A percentile compares a stretch with the other conserved stretches of the same genome.
phyloP scores from a whole-genome alignment of 805 yeast species.

The Spathaspora girioi region DNA sequence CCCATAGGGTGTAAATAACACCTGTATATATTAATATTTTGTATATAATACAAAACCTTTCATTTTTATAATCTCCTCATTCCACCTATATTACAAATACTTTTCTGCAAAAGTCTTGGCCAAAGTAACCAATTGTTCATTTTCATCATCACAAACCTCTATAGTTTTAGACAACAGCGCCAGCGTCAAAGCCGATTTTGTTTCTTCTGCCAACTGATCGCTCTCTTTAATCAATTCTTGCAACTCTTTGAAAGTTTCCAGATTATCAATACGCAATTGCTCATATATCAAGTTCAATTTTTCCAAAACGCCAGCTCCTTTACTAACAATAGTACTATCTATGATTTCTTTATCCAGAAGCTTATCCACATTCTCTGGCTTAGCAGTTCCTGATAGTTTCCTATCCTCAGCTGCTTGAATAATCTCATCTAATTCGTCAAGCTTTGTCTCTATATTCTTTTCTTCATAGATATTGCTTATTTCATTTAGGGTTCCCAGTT shows the following conservation, averaged over 20 bases:
- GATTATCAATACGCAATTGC: slow-evolving; percentile 34
- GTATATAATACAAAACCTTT: neutral
- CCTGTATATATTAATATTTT: neutral
- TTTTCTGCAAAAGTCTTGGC: neutral
- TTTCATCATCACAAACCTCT: neutral
- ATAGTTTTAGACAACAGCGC: neutral
- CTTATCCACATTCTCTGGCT: slow-evolving; percentile 25
- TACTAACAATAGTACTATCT: slow-evolving; percentile 22
- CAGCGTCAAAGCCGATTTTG: neutral
- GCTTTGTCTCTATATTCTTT: slow-evolving; percentile 37
- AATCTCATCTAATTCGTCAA: slow-evolving; percentile 47
- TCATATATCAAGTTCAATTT: slow-evolving; percentile 31
- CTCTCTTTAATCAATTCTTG: slow-evolving; percentile 14
- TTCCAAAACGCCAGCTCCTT: slow-evolving; percentile 20
- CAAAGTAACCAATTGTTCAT: neutral
- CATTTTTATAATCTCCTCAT: neutral
- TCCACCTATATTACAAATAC: neutral
- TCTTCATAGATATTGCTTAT: slow-evolving; percentile 53
- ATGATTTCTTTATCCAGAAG: slow-evolving; percentile 29
- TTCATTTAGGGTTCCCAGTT: slow-evolving; percentile 45
- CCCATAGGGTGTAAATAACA: neutral
- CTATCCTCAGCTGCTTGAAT: slow-evolving; percentile 39
- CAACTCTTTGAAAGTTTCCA: slow-evolving; percentile 22
- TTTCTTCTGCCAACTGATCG: neutral
- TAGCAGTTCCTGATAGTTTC: slow-evolving; percentile 11